These are phyloP conservation scores for Bromus sterilis DNA, from an alignment of 176 grass and related monocot species.

Conservation along the genomic window DNA sequence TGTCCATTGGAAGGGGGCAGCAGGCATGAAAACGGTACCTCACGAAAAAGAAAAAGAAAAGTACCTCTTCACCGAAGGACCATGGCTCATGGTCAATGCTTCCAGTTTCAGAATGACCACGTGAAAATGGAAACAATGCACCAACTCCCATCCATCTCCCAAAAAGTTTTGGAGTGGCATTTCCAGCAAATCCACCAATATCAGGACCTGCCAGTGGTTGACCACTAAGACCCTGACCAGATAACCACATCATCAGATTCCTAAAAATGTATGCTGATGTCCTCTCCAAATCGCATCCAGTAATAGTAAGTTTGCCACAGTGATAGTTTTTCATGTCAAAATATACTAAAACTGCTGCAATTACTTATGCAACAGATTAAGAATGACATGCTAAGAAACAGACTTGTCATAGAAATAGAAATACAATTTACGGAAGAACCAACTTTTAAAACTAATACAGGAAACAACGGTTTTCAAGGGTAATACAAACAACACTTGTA, in stretches of 20 bases:
- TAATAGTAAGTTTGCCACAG: background rate
- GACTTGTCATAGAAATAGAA: background rate
- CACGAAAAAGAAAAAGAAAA: background rate
- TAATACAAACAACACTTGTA: background rate
- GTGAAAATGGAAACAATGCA: slow-evolving; percentile 86
- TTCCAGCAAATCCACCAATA: slow-evolving; percentile 92
- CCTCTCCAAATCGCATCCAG: background rate
- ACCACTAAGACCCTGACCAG: slow-evolving; percentile 71
- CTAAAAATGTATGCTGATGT: background rate
- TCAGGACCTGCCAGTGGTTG: slow-evolving; percentile 93
- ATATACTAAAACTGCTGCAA: background rate
- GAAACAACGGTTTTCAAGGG: background rate
- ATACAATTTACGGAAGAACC: background rate
- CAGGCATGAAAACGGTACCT: background rate
- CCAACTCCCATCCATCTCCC: slow-evolving; percentile 94
- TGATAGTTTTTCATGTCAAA: background rate
- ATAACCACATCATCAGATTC: slow-evolving; percentile 16
- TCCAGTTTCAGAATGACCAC: slow-evolving; percentile 72
- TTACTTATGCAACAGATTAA: background rate
- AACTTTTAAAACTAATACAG: background rate
- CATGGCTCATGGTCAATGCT: slow-evolving; percentile 88
- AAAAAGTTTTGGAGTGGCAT: slow-evolving; percentile 91
- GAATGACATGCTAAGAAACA: background rate
- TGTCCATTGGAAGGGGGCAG: background rate
- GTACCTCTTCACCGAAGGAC: slow-evolving; percentile 93